phyloP scores from a whole-genome alignment of 1,139 yeast genomes.

The Hanseniaspora gamundiae region DNA sequence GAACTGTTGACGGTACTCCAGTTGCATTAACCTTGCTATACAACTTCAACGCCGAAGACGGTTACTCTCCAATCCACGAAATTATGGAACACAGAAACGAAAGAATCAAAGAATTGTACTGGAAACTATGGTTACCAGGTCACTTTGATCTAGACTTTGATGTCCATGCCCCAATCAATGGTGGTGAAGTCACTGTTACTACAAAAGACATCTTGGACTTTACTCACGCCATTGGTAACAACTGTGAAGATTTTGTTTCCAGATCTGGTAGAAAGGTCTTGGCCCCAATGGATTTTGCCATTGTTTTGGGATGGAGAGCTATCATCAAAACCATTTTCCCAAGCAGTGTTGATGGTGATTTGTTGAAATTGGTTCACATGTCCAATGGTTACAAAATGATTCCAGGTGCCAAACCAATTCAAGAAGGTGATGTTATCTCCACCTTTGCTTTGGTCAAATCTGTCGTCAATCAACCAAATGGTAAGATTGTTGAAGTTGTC shows the following conservation, averaged over 20 bases:
- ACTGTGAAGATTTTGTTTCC: constrained; percentile 88
- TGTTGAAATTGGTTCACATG: constrained; percentile 84
- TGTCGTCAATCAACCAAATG: constrained; percentile 81
- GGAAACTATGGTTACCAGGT: constrained; percentile 93
- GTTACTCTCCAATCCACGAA: constrained; percentile 91
- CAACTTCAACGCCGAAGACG: constrained; percentile 71
- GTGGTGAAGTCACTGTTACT: constrained; percentile 62
- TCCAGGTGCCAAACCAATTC: constrained; percentile 83
- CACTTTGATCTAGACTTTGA: constrained; percentile 52
- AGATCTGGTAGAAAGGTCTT: constrained; percentile 74
- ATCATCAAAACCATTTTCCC: constrained; percentile 97
- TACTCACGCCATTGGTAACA: constrained; percentile 95
- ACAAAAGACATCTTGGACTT: constrained; percentile 78
- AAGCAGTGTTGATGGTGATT: constrained; percentile 88
- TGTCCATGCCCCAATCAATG: constrained; percentile 53
- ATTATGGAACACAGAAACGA: constrained; percentile 82
- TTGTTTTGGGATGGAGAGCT: constrained; percentile 97
- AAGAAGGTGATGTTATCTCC: constrained; percentile 76
- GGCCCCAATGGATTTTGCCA: constrained; percentile 99
- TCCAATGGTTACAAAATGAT: constrained; percentile 91
- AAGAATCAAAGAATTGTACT: constrained; percentile 90
- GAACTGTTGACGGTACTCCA: constrained; percentile 68
- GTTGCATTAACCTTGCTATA: constrained; percentile 68
- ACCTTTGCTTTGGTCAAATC: constrained; percentile 79
- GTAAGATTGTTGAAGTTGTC: constrained; percentile 90